Conservation (phyloP, 164 flowering plant genomes). For the Litsea cubeba region DNA sequence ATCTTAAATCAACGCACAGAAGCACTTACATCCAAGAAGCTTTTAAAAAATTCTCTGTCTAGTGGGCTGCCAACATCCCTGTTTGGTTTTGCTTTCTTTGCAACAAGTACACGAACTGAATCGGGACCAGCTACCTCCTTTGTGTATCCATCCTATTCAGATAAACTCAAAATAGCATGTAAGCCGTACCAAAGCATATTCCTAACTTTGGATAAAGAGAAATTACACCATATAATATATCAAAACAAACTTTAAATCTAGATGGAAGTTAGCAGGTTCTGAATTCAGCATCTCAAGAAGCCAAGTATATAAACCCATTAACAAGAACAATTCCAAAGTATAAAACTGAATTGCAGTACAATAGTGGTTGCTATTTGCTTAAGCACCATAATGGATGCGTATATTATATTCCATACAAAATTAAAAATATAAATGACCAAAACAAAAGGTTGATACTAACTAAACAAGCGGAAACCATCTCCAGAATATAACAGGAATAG, state of each 20-base stretch:
- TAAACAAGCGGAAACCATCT: neutral
- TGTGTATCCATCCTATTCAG: slow-evolving; percentile 84
- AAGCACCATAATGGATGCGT: too few relatives aligned
- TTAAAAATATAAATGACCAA: too few relatives aligned
- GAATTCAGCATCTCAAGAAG: neutral
- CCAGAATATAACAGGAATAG: neutral
- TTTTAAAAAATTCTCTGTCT: slow-evolving; percentile 54
- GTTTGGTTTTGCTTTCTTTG: slow-evolving; percentile 76
- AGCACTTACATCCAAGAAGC: slow-evolving; percentile 70
- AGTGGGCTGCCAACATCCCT: slow-evolving; percentile 42
- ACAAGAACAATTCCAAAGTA: too few relatives aligned
- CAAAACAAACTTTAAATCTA: neutral
- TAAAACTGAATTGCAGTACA: too few relatives aligned
- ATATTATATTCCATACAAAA: too few relatives aligned
- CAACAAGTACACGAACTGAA: slow-evolving; percentile 68
- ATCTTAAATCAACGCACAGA: too few relatives aligned
- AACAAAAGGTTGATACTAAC: neutral
- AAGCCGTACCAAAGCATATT: neutral
- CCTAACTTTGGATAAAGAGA: too few relatives aligned
- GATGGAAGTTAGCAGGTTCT: neutral
- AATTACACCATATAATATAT: neutral
- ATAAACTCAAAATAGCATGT: slow-evolving; percentile 6
- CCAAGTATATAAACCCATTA: too few relatives aligned
- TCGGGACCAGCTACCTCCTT: slow-evolving; percentile 55
- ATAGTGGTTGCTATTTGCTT: too few relatives aligned